Evolutionary conservation across 1,284 basidiomycete genomes (phyloP), one percentile per base, ranked within the genome.

Genomic region (Laetiporus sulphureus): DNA sequence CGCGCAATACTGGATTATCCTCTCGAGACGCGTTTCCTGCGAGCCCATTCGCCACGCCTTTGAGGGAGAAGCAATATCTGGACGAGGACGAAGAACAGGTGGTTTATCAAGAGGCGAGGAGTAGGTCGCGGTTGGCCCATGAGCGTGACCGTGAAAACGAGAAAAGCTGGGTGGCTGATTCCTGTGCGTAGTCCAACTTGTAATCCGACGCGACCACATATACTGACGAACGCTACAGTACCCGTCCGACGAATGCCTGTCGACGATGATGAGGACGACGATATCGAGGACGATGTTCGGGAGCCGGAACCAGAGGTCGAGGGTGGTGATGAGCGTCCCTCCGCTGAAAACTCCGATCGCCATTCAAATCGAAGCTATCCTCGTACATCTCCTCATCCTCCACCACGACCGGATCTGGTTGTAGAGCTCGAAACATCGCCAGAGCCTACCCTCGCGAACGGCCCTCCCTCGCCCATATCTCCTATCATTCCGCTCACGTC

Each of bases 81-180:
- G 77, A 82, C 31, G 81, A 82, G 11, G 79, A 79, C 13, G 72
- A 71, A 20, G 79, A 84, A 52, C 74, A 82, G 40, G 62, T 83
- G 32, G 57, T 75, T n/a, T 78, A 75, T 51, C 69, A 71, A 45
- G 73, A 72, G 6, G 36, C 45, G 19, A 27, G 75, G 71, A 51
- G 67, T 44, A 35, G 48, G 34, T 45, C 52, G 18, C 35, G 56
- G 33, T 56, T 23, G 18, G 7, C 10, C 47, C 63, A 15, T 68
- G 25, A 27, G 25, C n/a, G 64, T 45, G 77, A 59, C 15, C 57
- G 55, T 34, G 62, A 80, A 16, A 73, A 83, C 49, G 77, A 84
- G 55, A 80, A 83, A 36, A 87, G 83, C 51, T 87, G 84, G 83
- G 66, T 83, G 30, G 81, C 81, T 29, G 74, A 79, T 33, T 78